Percentiles rank a stretch among this genome's conserved stretches.
These are phyloP conservation scores for Penicillium sp. DNA, from an alignment of 2,329 filamentous ascomycete species.

Conservation along the genomic window DNA sequence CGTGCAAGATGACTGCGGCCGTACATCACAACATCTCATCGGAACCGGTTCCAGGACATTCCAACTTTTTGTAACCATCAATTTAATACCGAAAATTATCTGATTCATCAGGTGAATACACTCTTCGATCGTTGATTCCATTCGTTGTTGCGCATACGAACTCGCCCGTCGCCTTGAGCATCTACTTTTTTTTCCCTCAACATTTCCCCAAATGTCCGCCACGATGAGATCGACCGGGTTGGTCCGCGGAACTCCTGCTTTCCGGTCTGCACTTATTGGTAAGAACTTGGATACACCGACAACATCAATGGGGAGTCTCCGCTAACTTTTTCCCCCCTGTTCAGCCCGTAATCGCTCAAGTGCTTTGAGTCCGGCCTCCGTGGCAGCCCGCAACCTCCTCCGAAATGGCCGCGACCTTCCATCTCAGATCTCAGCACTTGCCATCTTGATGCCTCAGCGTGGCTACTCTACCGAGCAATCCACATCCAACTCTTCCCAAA, in stretches of 20 bases:
- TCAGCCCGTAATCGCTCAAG: constrained; percentile 35
- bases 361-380: constrained; percentile 28
- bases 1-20: constrained; percentile 22
- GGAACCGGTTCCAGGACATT: constrained; percentile 8
- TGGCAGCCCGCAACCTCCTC: constrained; percentile 35
- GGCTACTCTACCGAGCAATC: constrained; percentile 60
- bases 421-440: constrained; percentile 57
- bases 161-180: constrained; percentile 28
- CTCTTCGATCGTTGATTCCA: background rate
- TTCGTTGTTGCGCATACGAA: constrained; percentile 17
- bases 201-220: constrained; percentile 39
- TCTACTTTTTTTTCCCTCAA: constrained; percentile 23
- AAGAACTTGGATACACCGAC: constrained; percentile 5
- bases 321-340: constrained; percentile 7
- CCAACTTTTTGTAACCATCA: constrained; percentile 6
- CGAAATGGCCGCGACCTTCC: constrained; percentile 44
- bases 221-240: constrained; percentile 42
- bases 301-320: background rate
- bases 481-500: constrained; percentile 49
- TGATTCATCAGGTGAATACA: constrained; percentile 10
- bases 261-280: constrained; percentile 34
- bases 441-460: constrained; percentile 57
- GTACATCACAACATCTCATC: constrained; percentile 20
- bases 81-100: background rate
- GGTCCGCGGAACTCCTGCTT: constrained; percentile 37